A percentile compares a stretch with the other conserved stretches of the same genome.
Evolutionary conservation across 179 eudicot species (phyloP).

Genomic region (Patellifolia procumbens): DNA sequence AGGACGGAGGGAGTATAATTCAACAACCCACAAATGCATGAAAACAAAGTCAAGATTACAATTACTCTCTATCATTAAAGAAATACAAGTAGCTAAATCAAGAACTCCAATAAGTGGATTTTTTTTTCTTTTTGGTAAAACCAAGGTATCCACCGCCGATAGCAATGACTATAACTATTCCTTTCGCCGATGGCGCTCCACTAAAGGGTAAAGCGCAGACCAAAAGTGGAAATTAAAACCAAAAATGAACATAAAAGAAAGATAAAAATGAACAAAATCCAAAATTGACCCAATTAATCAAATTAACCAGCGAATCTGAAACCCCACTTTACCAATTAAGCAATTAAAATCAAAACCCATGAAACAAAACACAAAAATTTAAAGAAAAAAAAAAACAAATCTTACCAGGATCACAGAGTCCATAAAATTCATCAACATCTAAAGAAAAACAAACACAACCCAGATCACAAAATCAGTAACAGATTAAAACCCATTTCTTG

Average conservation of each 20-base stretch:
- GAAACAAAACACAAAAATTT: neutral
- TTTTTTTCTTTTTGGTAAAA: too few species aligned
- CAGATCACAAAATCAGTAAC: conserved; percentile 24
- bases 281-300: neutral
- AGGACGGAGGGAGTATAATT: too few species aligned
- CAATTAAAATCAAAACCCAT: neutral
- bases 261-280: neutral
- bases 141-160: too few species aligned
- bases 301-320: conserved; percentile 9
- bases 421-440: conserved; percentile 46
- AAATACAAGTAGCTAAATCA: neutral
- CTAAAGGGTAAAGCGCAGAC: too few species aligned
- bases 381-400: neutral
- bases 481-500: conserved; percentile 23
- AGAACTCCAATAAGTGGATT: neutral
- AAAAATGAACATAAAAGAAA: neutral
- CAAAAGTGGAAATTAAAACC: neutral
- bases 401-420: conserved; percentile 42
- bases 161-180: too few species aligned
- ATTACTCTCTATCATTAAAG: neutral
- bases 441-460: conserved; percentile 2
- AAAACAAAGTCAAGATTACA: conserved; percentile 1
- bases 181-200: too few species aligned
- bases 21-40: neutral
- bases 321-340: neutral